Evolutionary conservation across 1,139 yeast genomes (phyloP).

Genomic region (Diutina rugosa): DNA sequence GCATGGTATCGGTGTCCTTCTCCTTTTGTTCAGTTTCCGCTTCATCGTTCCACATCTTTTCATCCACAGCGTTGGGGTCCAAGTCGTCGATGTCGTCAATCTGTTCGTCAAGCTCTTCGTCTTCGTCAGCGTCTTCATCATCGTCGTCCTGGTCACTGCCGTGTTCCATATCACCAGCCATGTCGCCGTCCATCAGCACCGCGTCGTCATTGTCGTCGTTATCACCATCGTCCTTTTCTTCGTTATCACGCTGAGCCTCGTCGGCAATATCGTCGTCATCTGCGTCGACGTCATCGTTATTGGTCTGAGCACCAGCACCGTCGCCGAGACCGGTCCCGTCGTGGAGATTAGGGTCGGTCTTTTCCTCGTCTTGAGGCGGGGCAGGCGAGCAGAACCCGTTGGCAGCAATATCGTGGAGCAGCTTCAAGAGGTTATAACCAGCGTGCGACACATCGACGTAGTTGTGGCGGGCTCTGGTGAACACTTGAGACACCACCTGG

Average conservation of each 20-base stretch:
- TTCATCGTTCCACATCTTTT: constrained; percentile 98
- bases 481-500: constrained; percentile 26
- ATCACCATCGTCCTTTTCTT: constrained; percentile 37
- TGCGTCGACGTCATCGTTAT: constrained; percentile 78
- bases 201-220: constrained; percentile 63
- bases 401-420: constrained; percentile 52
- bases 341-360: constrained; percentile 39
- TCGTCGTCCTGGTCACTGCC: constrained; percentile 58
- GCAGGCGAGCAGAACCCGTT: constrained; percentile 93
- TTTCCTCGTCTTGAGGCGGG: constrained; percentile 51
- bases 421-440: constrained; percentile 42
- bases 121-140: constrained; percentile 32
- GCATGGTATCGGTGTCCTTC: constrained; percentile 57
- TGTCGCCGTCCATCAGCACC: constrained; percentile 88
- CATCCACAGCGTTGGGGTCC: constrained; percentile 93
- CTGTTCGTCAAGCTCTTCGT: constrained; percentile 73
- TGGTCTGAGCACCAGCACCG: constrained; percentile 79
- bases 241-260: constrained; percentile 75
- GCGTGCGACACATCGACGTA: constrained; percentile 48
- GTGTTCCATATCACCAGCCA: constrained; percentile 89
- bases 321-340: constrained; percentile 97
- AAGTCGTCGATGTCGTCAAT: constrained; percentile 80
- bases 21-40: constrained; percentile 63
- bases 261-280: constrained; percentile 78
- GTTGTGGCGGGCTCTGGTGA: constrained; percentile 28